A percentile compares a stretch with the other conserved stretches of the same genome.
These are phyloP conservation scores for Buxus sempervirens DNA, from an alignment of 164 flowering plant species.

Conservation along the genomic window DNA sequence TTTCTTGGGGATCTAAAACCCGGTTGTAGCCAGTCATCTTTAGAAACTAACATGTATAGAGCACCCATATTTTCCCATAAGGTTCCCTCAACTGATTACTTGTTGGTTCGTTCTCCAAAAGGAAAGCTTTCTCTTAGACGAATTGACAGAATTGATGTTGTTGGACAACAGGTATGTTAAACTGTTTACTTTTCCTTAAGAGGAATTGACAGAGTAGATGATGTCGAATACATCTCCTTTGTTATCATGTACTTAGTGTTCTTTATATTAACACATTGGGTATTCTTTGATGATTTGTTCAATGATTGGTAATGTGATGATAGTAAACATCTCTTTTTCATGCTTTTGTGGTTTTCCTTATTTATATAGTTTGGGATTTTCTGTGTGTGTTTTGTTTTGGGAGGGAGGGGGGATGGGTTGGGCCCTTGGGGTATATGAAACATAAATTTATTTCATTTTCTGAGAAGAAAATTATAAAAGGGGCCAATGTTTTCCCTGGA, in stretches of 20 bases:
- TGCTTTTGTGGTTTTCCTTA: too few species aligned
- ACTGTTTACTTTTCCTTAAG: neutral
- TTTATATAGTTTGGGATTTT: too few species aligned
- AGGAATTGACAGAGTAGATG: too few species aligned
- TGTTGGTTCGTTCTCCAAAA: conserved; percentile 89
- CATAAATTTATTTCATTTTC: too few species aligned
- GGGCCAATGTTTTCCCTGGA: too few species aligned
- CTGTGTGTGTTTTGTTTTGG: too few species aligned
- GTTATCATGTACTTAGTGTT: neutral
- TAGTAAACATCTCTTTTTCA: too few species aligned
- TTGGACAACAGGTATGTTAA: conserved; percentile 87
- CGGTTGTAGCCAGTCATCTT: conserved; percentile 73
- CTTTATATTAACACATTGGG: neutral
- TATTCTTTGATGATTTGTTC: neutral
- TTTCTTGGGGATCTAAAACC: conserved; percentile 90
- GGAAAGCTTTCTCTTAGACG: conserved; percentile 95
- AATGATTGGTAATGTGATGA: neutral
- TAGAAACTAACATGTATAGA: conserved; percentile 92
- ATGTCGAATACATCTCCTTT: too few species aligned
- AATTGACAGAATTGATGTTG: conserved; percentile 78
- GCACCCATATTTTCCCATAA: conserved; percentile 91
- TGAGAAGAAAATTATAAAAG: too few species aligned
- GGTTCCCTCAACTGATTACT: conserved; percentile 76
- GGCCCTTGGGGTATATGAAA: too few species aligned
- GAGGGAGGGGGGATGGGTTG: too few species aligned